Percentiles rank a stretch among this genome's conserved stretches.
phyloP scores from a whole-genome alignment of 345 rosid species.

The Laguncularia racemosa region DNA sequence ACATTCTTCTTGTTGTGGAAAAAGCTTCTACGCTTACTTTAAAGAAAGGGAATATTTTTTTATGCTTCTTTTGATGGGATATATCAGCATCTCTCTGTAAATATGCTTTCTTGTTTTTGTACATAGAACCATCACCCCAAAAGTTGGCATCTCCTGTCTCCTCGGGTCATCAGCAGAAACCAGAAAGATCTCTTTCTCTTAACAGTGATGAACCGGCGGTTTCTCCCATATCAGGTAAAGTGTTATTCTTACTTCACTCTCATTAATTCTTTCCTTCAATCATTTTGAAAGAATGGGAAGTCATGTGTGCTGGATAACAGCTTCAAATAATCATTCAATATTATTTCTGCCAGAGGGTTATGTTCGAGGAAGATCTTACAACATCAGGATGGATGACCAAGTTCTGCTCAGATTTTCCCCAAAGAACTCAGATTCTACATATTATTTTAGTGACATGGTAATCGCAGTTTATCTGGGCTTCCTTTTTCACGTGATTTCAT shows the following conservation, averaged over 20 bases:
- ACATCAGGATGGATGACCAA: conserved; percentile 87
- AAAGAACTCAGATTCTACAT: conserved; percentile 78
- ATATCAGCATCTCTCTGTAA: conserved; percentile 12
- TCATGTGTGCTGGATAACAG: conserved; percentile 11
- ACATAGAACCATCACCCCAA: conserved; percentile 33
- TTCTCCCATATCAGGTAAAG: conserved; percentile 62
- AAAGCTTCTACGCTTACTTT: no score
- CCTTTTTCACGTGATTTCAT: conserved; percentile 2
- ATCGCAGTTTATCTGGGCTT: conserved; percentile 6
- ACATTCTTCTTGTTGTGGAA: no score
- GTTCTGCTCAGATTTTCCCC: conserved; percentile 92
- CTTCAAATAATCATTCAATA: conserved; percentile 30
- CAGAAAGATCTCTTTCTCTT: conserved; percentile 25
- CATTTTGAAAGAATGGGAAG: conserved; percentile 1
- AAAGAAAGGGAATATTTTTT: background rate
- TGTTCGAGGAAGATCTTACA: conserved; percentile 95
- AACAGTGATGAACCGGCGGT: conserved; percentile 33
- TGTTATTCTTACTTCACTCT: conserved; percentile 5
- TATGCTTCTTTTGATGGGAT: background rate
- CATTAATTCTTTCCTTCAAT: background rate
- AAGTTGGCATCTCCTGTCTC: conserved; percentile 29
- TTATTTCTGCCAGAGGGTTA: conserved; percentile 81
- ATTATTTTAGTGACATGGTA: conserved; percentile 95
- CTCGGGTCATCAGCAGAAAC: conserved; percentile 40
- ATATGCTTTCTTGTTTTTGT: conserved; percentile 10